phyloP scores from a whole-genome alignment of 129 eudicot species.

The Flaveria bidentis region DNA sequence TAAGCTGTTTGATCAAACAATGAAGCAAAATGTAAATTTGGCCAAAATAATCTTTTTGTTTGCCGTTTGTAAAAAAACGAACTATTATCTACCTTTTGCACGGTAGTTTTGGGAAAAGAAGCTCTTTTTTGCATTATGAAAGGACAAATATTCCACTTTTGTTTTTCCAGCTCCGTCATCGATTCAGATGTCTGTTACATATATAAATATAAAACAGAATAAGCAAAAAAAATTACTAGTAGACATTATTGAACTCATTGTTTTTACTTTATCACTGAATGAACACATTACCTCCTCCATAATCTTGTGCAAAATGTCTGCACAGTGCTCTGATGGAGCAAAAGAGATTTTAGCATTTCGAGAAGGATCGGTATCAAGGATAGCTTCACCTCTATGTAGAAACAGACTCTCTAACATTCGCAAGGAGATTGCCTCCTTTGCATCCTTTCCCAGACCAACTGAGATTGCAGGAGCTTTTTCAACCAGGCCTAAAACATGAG shows the following conservation, averaged over 20 bases:
- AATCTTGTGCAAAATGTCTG: slow-evolving; percentile 48
- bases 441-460: slow-evolving; percentile 50
- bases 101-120: slow-evolving; percentile 43
- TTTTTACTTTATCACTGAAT: neutral
- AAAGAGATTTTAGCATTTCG: slow-evolving; percentile 33
- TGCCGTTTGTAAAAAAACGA: neutral
- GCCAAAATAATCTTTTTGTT: neutral
- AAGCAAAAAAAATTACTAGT: neutral
- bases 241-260: neutral
- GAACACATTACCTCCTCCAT: slow-evolving; percentile 42
- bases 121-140: slow-evolving; percentile 53
- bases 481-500: slow-evolving; percentile 44
- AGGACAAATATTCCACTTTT: slow-evolving; percentile 49
- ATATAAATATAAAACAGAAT: neutral
- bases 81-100: slow-evolving; percentile 52
- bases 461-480: slow-evolving; percentile 46
- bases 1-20: slow-evolving; percentile 50
- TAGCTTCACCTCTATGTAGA: slow-evolving; percentile 26
- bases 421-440: slow-evolving; percentile 57
- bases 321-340: slow-evolving; percentile 50
- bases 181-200: slow-evolving; percentile 48
- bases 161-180: slow-evolving; percentile 38
- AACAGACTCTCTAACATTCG: slow-evolving; percentile 53
- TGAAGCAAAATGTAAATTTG: neutral
- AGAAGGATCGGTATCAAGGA: slow-evolving; percentile 18